phyloP scores from a whole-genome alignment of 2,329 filamentous ascomycete genomes.

The Daldinia sp. region DNA sequence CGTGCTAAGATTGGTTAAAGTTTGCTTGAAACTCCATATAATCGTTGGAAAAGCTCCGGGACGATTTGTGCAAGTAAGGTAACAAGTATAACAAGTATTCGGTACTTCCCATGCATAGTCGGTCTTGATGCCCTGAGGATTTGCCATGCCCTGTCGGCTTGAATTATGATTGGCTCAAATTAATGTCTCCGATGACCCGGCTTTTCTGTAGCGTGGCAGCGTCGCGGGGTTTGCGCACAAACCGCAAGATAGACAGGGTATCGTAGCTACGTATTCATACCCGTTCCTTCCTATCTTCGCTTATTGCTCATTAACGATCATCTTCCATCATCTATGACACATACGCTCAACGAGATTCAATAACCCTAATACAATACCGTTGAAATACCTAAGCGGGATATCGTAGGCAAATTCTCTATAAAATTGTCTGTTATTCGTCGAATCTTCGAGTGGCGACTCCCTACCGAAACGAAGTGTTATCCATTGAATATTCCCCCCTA shows the following conservation, averaged over 20 bases:
- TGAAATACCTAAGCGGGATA: background rate
- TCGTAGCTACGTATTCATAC: conserved; percentile 7
- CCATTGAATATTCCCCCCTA: conserved; percentile 3
- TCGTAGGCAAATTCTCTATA: background rate
- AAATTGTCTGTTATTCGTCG: background rate
- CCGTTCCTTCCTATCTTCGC: conserved; percentile 24
- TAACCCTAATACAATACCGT: background rate
- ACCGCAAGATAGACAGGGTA: conserved; percentile 13
- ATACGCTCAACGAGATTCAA: background rate
- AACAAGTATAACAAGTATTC: too few species aligned
- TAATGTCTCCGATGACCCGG: conserved; percentile 20
- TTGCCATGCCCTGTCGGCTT: conserved; percentile 33
- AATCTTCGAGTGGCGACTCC: background rate
- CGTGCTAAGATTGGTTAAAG: background rate
- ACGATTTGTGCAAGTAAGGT: background rate
- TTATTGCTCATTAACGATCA: conserved; percentile 10
- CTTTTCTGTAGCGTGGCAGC: conserved; percentile 10
- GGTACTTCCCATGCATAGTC: background rate
- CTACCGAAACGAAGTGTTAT: background rate
- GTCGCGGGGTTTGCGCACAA: conserved; percentile 41
- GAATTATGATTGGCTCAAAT: conserved; percentile 38
- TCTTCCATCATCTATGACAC: conserved; percentile 18
- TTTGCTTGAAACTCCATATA: background rate
- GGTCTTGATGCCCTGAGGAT: conserved; percentile 33
- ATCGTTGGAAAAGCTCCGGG: background rate